Evolutionary conservation across 164 flowering plant species (phyloP), one percentile per base, ranked within the genome.

Genomic region (Buxus sempervirens): DNA sequence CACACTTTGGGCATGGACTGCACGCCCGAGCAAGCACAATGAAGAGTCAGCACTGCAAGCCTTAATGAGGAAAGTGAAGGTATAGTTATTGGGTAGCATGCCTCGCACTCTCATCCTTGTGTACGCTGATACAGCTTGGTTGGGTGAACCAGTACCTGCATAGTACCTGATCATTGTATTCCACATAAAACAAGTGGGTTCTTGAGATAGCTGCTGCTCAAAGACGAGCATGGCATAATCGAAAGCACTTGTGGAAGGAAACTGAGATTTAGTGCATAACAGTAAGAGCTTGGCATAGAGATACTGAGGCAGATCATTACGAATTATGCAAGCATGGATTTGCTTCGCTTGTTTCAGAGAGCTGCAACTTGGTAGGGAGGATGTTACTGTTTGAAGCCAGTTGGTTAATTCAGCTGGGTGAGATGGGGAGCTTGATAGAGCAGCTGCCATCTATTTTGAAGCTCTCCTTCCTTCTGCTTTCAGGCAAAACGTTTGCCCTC

Each of bases 151-250:
- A 16, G 54, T 56, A 28, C 24, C 48, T 0, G 78, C 75, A 24
- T 72, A 60, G 21, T 45, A 15, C 36, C 78, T 67, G 45, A 76
- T 76, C 72, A 76, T 68, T 45, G 72, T 76, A 36, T 76, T 76
- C 57, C 68, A 76, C 72, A 68, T 68, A 41, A 67, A 76, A 0
- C 64, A 36, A 21, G 45, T 63, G 41, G 75, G 69, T 24, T 60
- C 64, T 6, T 48, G 54, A 36, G 28, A 54, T 18, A 58, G 72
- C 26, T 76, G 72, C 22, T 72, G 63, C 38, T 32, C 38, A 36
- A 76, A 72, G 24, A 76, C 53, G 0, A 27, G 60, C 7, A 42
- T 12, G 27, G 69, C 78, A 36, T 72, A 76, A 16, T 15, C 32
- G n/a, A 51, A 56, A 53, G 67, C 55, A 58, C 19, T 36, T 20